phyloP scores from a whole-genome alignment of 148 eudicot species.

The Chenopodium formosanum region DNA sequence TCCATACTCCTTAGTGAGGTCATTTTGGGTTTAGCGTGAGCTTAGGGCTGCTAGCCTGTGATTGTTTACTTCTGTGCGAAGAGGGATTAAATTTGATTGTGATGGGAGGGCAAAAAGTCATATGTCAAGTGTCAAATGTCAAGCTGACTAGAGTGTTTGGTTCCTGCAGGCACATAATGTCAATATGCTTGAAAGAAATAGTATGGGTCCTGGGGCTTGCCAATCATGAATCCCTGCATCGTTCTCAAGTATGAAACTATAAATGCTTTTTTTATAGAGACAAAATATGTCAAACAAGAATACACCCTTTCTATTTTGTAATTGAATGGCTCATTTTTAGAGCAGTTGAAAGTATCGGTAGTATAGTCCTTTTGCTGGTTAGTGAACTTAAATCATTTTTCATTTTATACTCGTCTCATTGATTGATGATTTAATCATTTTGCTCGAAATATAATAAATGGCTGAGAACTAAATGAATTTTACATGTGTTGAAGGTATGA shows the following conservation, averaged over 20 bases:
- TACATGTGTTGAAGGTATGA: neutral
- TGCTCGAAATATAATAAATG: neutral
- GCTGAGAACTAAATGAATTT: neutral
- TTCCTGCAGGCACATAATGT: constrained; percentile 96
- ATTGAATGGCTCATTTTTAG: neutral
- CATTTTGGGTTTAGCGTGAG: neutral
- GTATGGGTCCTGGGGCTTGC: constrained; percentile 62
- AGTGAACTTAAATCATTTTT: neutral
- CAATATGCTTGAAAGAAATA: constrained; percentile 59
- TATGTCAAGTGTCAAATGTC: constrained; percentile 17
- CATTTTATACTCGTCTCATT: neutral
- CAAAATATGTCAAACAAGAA: constrained; percentile 1
- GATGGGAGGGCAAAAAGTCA: neutral
- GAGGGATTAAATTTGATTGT: neutral
- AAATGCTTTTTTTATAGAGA: constrained; percentile 20
- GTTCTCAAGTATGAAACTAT: constrained; percentile 42
- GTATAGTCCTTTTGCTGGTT: neutral
- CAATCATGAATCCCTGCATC: constrained; percentile 41
- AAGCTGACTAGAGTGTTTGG: constrained; percentile 78
- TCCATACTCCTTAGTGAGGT: neutral
- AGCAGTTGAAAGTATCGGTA: constrained; percentile 2
- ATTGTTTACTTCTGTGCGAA: neutral
- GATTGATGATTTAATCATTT: neutral
- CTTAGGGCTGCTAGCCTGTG: neutral
- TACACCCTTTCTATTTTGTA: constrained; percentile 3